Percentiles rank a stretch among this genome's conserved stretches.
These are phyloP conservation scores for Microdochium trichocladiopsis DNA, from an alignment of 2,329 filamentous ascomycete genomes.

Conservation along the genomic window DNA sequence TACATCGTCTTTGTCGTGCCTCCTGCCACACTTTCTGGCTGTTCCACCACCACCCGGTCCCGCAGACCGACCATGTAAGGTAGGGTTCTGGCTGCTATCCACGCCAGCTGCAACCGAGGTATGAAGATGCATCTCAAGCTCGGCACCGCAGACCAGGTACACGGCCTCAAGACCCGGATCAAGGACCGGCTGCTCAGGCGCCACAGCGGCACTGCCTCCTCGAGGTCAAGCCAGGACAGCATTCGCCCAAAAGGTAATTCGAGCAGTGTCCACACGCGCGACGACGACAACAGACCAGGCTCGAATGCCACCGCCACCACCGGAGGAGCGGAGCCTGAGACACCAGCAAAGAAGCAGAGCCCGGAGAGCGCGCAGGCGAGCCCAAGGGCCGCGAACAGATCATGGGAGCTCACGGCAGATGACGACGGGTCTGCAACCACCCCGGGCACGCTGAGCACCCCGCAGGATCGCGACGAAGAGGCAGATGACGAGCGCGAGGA, in stretches of 20 bases:
- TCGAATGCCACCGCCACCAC: background rate
- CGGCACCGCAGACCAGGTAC: background rate
- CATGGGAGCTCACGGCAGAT: background rate
- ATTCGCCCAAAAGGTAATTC: slow-evolving; percentile 1
- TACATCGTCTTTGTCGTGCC: no score
- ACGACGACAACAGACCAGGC: background rate
- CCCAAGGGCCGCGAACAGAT: background rate
- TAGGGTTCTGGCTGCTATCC: background rate
- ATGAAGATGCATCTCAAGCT: background rate
- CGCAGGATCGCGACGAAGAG: background rate
- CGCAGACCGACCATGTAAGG: background rate
- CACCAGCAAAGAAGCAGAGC: background rate
- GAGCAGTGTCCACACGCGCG: background rate
- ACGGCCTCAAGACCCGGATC: slow-evolving; percentile 7
- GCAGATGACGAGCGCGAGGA: background rate
- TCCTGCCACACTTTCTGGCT: no score
- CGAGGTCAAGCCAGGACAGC: slow-evolving; percentile 4
- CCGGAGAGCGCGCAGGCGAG: background rate
- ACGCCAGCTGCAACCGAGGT: background rate
- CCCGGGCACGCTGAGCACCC: background rate
- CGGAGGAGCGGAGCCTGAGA: background rate
- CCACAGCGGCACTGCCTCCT: slow-evolving; percentile 4
- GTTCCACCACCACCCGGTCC: background rate
- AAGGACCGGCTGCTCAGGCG: slow-evolving; percentile 7
- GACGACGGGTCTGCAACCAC: background rate